Conservation (phyloP, 441 rosid species). For the Rhodomyrtus psidioides region DNA sequence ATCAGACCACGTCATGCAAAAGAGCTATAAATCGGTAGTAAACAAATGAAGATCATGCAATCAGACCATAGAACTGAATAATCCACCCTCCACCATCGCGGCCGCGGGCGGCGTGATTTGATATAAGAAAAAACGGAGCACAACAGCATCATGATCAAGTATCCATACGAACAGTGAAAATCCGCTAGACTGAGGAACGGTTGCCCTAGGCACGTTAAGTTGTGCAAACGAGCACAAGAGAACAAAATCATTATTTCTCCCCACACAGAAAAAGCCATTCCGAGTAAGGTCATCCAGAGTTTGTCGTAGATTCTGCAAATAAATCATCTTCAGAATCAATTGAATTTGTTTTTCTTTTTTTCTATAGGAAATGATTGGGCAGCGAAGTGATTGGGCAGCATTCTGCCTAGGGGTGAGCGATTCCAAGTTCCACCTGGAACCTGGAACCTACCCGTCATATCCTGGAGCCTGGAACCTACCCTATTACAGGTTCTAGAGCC, state of each 20-base stretch:
- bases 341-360: not conserved
- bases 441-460: too few relatives aligned
- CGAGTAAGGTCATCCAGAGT: constrained; percentile 95
- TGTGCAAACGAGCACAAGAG: not conserved
- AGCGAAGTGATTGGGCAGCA: too few relatives aligned
- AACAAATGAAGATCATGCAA: not conserved
- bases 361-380: not conserved
- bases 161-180: not conserved
- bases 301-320: constrained; percentile 92
- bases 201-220: not conserved
- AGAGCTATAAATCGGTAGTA: not conserved
- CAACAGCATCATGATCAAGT: not conserved
- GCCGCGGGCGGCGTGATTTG: not conserved
- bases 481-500: too few relatives aligned
- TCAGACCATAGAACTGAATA: not conserved
- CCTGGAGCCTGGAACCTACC: too few relatives aligned
- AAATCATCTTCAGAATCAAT: constrained; percentile 1
- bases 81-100: not conserved
- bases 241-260: constrained; percentile 20
- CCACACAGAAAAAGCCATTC: constrained; percentile 78
- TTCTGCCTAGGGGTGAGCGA: too few relatives aligned
- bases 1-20: not conserved
- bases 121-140: not conserved
- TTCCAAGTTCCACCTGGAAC: too few relatives aligned
- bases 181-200: not conserved